These are phyloP conservation scores for Coemansia sp. DNA, from an alignment of 192 early-diverging fungal species.

Conservation along the genomic window DNA sequence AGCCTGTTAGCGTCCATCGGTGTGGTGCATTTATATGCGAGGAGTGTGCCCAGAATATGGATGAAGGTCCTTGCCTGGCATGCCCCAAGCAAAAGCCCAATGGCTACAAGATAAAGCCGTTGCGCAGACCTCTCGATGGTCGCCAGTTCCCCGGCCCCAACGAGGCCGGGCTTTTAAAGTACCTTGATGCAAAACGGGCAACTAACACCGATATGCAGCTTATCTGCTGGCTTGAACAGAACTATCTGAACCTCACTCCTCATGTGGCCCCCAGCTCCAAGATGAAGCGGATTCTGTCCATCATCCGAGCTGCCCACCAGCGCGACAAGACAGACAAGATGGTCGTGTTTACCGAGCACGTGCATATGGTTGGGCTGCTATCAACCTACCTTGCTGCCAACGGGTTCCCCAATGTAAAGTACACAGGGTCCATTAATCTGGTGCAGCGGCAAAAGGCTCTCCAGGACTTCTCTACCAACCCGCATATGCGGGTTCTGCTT, in stretches of 20 bases:
- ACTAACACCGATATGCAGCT: not conserved
- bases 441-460: constrained; percentile 43
- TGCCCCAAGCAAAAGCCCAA: not conserved
- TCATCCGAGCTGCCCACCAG: not conserved
- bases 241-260: not conserved
- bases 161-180: not conserved
- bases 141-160: not conserved
- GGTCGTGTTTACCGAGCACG: not conserved
- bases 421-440: constrained; percentile 53
- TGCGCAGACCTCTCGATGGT: no score
- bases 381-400: not conserved
- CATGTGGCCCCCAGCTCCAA: not conserved
- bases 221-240: not conserved
- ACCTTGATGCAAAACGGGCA: not conserved
- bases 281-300: not conserved
- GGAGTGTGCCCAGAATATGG: not conserved
- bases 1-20: not conserved
- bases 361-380: not conserved
- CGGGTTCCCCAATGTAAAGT: constrained; percentile 10
- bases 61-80: not conserved
- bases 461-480: constrained; percentile 35
- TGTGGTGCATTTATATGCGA: constrained; percentile 2
- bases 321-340: not conserved
- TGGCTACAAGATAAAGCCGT: not conserved
- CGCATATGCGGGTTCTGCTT: constrained; percentile 50